These are phyloP conservation scores for Citrus maxima DNA, from an alignment of 345 rosid genomes.

Conservation along the genomic window DNA sequence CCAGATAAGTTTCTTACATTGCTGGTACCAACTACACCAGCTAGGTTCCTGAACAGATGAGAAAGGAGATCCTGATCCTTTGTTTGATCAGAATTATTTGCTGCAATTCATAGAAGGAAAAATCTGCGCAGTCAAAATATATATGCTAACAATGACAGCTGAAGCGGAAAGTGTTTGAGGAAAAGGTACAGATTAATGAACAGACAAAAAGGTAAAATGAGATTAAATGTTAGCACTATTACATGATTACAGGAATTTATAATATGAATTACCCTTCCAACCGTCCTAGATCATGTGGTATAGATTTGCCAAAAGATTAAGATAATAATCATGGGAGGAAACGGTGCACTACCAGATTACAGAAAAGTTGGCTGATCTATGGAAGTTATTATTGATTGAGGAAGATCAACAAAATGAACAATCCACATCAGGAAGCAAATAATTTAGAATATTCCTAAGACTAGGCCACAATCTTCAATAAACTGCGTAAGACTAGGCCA, in stretches of 20 bases:
- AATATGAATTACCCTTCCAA: not conserved
- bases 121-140: conserved; percentile 9
- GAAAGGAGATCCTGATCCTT: conserved; percentile 57
- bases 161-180: not conserved
- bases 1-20: conserved; percentile 41
- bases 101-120: conserved; percentile 36
- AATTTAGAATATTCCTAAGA: not conserved
- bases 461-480: not conserved
- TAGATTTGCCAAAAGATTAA: not conserved
- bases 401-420: not conserved
- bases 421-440: not conserved
- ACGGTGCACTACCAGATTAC: not conserved
- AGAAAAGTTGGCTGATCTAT: not conserved
- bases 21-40: conserved; percentile 28
- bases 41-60: conserved; percentile 58
- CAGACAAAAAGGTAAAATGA: not conserved
- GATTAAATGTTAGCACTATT: not conserved
- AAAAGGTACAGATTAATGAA: not conserved
- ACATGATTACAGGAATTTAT: not conserved
- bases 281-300: not conserved
- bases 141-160: not conserved
- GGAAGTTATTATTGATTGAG: not conserved
- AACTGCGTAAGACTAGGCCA: not conserved
- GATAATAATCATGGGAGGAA: not conserved
- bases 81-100: conserved; percentile 46